A percentile compares a stretch with the other conserved stretches of the same genome.
Conservation (phyloP, 73 alveolate genomes). For the Paramecium octaurelia region DNA sequence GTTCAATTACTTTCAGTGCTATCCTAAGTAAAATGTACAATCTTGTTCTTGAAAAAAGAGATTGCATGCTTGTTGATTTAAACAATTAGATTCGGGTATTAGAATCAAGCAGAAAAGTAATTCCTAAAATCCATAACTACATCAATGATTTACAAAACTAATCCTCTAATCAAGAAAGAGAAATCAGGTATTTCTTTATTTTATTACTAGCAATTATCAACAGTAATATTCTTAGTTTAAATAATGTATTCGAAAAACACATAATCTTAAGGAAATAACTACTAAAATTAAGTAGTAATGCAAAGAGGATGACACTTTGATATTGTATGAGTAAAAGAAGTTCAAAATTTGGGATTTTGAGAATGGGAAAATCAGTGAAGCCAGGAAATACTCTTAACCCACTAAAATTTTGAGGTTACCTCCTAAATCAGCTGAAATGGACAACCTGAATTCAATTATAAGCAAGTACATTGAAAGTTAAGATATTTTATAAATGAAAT, state of each 20-base stretch:
- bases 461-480: neutral
- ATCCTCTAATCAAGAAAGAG: neutral
- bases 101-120: neutral
- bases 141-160: neutral
- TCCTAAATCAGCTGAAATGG: neutral
- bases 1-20: conserved; percentile 20
- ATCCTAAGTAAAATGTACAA: neutral
- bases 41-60: neutral
- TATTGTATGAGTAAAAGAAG: neutral
- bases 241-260: neutral
- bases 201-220: neutral
- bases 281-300: neutral
- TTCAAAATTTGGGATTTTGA: neutral
- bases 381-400: neutral
- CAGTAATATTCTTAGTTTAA: neutral
- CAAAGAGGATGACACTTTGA: neutral
- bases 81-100: neutral
- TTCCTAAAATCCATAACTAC: neutral
- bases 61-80: neutral
- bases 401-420: neutral
- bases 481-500: neutral
- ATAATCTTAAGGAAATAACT: neutral
- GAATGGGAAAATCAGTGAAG: neutral
- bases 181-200: neutral
- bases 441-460: neutral